Percentiles rank a stretch among this genome's conserved stretches.
Conservation (phyloP, 139 green algal species). For the Trebouxia sp. region DNA sequence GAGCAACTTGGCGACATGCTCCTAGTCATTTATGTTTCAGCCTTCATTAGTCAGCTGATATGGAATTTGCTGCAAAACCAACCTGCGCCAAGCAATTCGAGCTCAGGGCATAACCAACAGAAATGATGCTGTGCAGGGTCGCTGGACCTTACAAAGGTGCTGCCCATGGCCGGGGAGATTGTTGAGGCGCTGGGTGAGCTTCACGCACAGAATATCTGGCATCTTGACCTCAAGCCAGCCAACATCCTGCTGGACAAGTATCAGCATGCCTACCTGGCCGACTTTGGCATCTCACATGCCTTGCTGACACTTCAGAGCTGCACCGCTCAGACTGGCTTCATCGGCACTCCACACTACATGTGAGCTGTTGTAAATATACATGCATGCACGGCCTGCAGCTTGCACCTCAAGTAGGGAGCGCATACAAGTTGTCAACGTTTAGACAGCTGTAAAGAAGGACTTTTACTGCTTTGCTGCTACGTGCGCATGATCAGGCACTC, state of each 20-base stretch:
- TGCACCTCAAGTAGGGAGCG: too few relatives aligned
- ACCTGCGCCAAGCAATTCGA: too few relatives aligned
- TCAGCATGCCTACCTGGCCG: background rate
- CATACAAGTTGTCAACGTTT: too few relatives aligned
- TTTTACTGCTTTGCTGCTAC: too few relatives aligned
- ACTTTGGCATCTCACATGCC: background rate
- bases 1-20: too few relatives aligned
- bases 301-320: slow-evolving; percentile 1
- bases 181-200: background rate
- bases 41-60: background rate
- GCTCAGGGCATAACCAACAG: too few relatives aligned
- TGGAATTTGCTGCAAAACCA: background rate
- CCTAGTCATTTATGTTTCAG: background rate
- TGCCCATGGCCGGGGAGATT: background rate
- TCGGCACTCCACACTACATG: slow-evolving; percentile 2
- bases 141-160: background rate
- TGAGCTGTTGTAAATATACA: background rate
- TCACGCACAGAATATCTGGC: background rate
- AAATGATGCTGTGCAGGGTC: background rate
- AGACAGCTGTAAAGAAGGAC: too few relatives aligned
- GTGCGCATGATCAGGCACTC: too few relatives aligned
- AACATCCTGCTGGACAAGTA: slow-evolving; percentile 27
- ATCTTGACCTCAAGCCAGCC: slow-evolving; percentile 10
- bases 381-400: background rate
- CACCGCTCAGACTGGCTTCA: background rate